Evolutionary conservation across 768 basidiomycete species (phyloP).

Genomic region (Tulasnella sp.): DNA sequence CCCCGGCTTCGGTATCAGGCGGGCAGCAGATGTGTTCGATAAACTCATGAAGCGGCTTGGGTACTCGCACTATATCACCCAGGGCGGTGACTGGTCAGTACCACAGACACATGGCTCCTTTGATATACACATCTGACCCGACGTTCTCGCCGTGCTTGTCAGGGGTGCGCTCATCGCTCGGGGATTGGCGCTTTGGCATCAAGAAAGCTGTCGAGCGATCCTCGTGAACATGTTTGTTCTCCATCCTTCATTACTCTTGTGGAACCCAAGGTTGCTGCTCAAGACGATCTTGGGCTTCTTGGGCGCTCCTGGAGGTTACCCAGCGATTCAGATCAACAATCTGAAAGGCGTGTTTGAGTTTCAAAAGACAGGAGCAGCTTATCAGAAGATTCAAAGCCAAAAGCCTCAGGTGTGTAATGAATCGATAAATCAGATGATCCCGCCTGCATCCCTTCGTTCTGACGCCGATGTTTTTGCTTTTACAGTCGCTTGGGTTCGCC

Average conservation of each 20-base stretch:
- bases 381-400: conserved; percentile 1
- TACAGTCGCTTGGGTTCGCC: conserved; percentile 10
- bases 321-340: background rate
- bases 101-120: background rate
- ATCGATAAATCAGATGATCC: too few species aligned
- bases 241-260: background rate
- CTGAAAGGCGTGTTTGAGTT: background rate
- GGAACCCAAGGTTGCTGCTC: background rate
- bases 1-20: conserved; percentile 7
- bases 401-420: background rate
- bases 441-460: too few species aligned
- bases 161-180: conserved; percentile 5
- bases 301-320: conserved; percentile 11
- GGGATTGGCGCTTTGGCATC: conserved; percentile 8
- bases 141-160: background rate
- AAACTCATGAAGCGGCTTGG: conserved; percentile 12
- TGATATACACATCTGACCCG: background rate
- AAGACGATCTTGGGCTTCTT: conserved; percentile 3
- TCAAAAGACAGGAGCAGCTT: background rate
- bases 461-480: background rate
- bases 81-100: conserved; percentile 9
- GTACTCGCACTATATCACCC: conserved; percentile 9
- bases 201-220: conserved; percentile 5
- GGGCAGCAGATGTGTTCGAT: conserved; percentile 7
- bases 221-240: conserved; percentile 1